Percentiles rank a stretch among this genome's conserved stretches.
These are phyloP conservation scores for Hypocreales sp. DNA, from an alignment of 2,329 filamentous ascomycete species.

Conservation along the genomic window DNA sequence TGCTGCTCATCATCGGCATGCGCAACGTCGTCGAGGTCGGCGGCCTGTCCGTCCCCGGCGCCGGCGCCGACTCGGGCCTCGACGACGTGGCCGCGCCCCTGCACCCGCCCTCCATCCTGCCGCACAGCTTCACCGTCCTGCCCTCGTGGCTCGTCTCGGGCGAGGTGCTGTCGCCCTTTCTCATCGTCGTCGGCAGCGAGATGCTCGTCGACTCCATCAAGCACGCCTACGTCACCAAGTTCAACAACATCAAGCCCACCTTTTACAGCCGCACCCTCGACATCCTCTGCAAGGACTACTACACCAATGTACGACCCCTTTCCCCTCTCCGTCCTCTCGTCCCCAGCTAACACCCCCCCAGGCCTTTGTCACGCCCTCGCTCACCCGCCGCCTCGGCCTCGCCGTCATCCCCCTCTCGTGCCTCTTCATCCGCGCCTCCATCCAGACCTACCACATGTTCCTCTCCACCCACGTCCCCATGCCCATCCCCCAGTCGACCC, in stretches of 20 bases:
- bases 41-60: slow-evolving; percentile 51
- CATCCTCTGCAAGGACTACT: slow-evolving; percentile 93
- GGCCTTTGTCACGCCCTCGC: slow-evolving; percentile 81
- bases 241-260: slow-evolving; percentile 88
- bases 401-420: slow-evolving; percentile 88
- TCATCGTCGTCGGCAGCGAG: slow-evolving; percentile 88
- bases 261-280: slow-evolving; percentile 87
- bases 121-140: slow-evolving; percentile 79
- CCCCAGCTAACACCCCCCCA: slow-evolving; percentile 13
- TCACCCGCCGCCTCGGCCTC: slow-evolving; percentile 78
- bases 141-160: slow-evolving; percentile 64
- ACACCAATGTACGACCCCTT: slow-evolving; percentile 55
- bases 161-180: slow-evolving; percentile 81
- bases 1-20: slow-evolving; percentile 90
- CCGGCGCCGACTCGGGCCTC: slow-evolving; percentile 30
- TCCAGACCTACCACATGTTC: slow-evolving; percentile 98
- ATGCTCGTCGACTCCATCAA: slow-evolving; percentile 96
- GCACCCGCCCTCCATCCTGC: slow-evolving; percentile 60
- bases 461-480: slow-evolving; percentile 72
- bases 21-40: slow-evolving; percentile 95
- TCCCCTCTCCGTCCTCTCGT: not conserved
- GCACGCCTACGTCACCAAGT: slow-evolving; percentile 95
- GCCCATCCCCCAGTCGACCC: slow-evolving; percentile 48
- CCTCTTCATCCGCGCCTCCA: slow-evolving; percentile 82
- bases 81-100: slow-evolving; percentile 39